Evolutionary conservation across 768 basidiomycete genomes (phyloP), one percentile per base, ranked within the genome.

Genomic region (Pholiota conissans): DNA sequence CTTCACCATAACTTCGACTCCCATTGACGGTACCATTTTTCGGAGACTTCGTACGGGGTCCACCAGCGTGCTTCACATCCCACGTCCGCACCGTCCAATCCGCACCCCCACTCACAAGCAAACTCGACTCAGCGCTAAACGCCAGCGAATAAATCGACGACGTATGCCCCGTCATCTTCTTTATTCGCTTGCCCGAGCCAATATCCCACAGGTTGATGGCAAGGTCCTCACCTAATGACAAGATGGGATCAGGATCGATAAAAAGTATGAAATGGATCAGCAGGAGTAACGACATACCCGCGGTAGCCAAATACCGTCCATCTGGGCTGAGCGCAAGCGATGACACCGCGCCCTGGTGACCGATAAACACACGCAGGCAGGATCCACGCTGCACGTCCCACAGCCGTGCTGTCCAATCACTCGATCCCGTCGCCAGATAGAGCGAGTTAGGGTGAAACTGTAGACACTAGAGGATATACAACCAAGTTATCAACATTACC

Each of bases 21-120:
- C 65, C 66, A 49, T 69, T 71, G 16, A 66, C 59, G 24, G 56
- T 22, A 45, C 83, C 86, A 65, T 85, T 86, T 68, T 85, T 86
- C 34, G 79, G 79, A 11, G 79, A 63, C 69, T 87, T 90, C 22
- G 64, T 73, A 24, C 79, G 80, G 10, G 73, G 68, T 0, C 91
- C 91, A 10, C 92, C 93, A 9, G 89, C 72, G 45, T 80, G 74
- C 72, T 91, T 95, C 32, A 97, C 88, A 69, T 99, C 97, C 97
- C 97, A 99, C 56, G 94, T 95, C n/a, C 96, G 82, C 16, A 98
- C 95, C 0, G 97, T 98, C 84, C 93, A 95, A 69, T 99, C 97
- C 28, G 93, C 86, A 24, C 90, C 83, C 5, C 95, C 95, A 57
- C 93, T 95, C 11, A 98, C 89, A 32, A 99, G 83, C 53, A 98